Conservation (phyloP, 2,329 filamentous ascomycete species). For the Xylariales sp. region DNA sequence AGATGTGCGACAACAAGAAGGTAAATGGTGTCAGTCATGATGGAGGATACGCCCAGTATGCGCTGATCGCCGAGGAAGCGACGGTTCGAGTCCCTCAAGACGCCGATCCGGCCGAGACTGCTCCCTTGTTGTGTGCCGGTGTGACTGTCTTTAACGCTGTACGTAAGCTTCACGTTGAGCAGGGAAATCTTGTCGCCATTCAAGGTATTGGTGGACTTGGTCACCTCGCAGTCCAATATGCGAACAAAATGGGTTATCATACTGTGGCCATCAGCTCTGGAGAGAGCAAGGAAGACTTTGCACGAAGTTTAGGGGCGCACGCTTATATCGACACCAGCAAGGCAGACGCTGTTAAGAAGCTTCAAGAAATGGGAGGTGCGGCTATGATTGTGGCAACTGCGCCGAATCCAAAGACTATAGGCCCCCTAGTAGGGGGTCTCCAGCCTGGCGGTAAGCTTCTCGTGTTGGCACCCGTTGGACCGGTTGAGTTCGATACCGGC, state of each 20-base stretch:
- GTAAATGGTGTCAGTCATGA: constrained; percentile 63
- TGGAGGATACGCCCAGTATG: constrained; percentile 67
- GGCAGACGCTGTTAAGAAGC: constrained; percentile 41
- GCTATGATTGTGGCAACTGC: constrained; percentile 58
- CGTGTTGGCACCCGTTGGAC: constrained; percentile 49
- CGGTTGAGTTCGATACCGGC: constrained; percentile 38
- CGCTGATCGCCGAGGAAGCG: constrained; percentile 55
- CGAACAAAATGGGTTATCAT: constrained; percentile 69
- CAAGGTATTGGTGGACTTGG: constrained; percentile 74
- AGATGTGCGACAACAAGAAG: constrained; percentile 59
- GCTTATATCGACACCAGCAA: constrained; percentile 55
- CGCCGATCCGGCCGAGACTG: constrained; percentile 47
- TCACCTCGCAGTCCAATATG: constrained; percentile 74
- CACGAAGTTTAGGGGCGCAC: constrained; percentile 54
- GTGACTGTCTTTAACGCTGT: constrained; percentile 60
- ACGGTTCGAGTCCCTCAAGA: constrained; percentile 50
- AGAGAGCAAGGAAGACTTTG: constrained; percentile 64
- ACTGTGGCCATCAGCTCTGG: constrained; percentile 65
- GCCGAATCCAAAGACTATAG: constrained; percentile 52
- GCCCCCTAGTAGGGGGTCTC: constrained; percentile 49
- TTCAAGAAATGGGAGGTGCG: constrained; percentile 57
- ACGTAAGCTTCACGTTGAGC: constrained; percentile 47
- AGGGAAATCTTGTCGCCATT: constrained; percentile 49
- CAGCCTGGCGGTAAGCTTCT: constrained; percentile 53
- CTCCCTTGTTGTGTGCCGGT: constrained; percentile 60